Percentiles rank a stretch among this genome's conserved stretches.
Conservation (phyloP, 2,329 filamentous ascomycete genomes). For the Orbilia quercus region DNA sequence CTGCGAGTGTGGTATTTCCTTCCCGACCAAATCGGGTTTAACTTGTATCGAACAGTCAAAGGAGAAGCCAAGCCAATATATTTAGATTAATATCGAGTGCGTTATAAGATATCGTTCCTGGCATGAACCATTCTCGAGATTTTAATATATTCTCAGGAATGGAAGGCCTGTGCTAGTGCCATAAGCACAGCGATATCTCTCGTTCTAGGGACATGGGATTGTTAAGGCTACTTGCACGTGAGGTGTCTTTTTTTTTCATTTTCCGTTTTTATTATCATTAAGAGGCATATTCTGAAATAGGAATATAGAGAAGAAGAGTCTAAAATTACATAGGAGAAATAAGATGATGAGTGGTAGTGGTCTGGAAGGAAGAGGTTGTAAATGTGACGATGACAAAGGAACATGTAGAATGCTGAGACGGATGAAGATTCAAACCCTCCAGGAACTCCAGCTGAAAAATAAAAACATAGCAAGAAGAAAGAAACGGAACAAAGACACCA, state of each 20-base stretch:
- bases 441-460: slow-evolving; percentile 42
- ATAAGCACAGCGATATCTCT: no score
- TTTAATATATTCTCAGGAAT: no score
- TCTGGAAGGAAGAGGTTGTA: not conserved
- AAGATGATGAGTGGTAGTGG: not conserved
- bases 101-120: no score
- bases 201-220: no score
- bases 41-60: not conserved
- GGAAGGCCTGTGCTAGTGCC: no score
- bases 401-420: slow-evolving; percentile 21
- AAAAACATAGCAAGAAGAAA: no score
- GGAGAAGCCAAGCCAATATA: no score
- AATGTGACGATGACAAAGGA: slow-evolving; percentile 1
- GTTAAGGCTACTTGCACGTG: not conserved
- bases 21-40: slow-evolving; percentile 37
- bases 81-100: no score
- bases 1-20: slow-evolving; percentile 44
- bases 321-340: slow-evolving; percentile 54
- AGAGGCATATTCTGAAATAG: slow-evolving; percentile 42
- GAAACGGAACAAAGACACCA: slow-evolving; percentile 1
- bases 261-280: slow-evolving; percentile 50
- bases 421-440: slow-evolving; percentile 14
- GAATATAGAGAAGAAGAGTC: slow-evolving; percentile 50
- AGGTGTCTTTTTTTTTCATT: slow-evolving; percentile 27
- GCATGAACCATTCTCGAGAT: no score